Evolutionary conservation across 2,329 filamentous ascomycete species (phyloP).

Genomic region (Monilinia fructicola): DNA sequence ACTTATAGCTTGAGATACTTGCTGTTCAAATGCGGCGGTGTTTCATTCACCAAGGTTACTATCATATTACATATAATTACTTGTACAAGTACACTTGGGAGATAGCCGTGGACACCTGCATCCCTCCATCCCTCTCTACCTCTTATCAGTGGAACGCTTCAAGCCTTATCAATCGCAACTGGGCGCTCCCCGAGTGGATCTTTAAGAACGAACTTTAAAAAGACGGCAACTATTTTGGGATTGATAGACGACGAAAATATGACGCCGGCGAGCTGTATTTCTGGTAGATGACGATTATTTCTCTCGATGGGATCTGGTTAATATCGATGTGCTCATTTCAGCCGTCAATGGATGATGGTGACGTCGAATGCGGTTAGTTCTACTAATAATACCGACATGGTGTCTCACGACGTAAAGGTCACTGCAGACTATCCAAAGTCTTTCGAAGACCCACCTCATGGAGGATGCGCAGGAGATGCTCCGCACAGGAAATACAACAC

Average conservation of each 20-base stretch:
- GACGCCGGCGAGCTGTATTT: constrained; percentile 2
- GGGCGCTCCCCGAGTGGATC: constrained; percentile 9
- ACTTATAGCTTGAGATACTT: neutral
- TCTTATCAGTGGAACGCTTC: constrained; percentile 12
- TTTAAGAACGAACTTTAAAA: constrained; percentile 4
- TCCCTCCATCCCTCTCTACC: no score
- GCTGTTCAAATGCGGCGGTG: constrained; percentile 11
- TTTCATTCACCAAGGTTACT: constrained; percentile 11
- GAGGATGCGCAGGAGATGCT: neutral
- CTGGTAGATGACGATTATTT: neutral
- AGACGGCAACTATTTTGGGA: constrained; percentile 4
- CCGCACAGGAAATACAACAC: constrained; percentile 39
- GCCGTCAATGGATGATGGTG: constrained; percentile 22
- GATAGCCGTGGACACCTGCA: no score
- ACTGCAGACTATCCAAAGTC: neutral
- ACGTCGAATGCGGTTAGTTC: neutral
- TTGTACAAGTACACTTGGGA: neutral
- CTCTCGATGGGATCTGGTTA: neutral
- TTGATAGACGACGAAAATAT: neutral
- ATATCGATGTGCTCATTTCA: neutral
- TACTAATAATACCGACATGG: neutral
- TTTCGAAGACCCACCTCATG: neutral
- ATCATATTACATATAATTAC: neutral
- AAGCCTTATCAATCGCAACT: constrained; percentile 20
- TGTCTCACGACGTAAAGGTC: neutral